Evolutionary conservation across 2,329 filamentous ascomycete genomes (phyloP), one percentile per base, ranked within the genome.

Genomic region (Talaromyces sp.): DNA sequence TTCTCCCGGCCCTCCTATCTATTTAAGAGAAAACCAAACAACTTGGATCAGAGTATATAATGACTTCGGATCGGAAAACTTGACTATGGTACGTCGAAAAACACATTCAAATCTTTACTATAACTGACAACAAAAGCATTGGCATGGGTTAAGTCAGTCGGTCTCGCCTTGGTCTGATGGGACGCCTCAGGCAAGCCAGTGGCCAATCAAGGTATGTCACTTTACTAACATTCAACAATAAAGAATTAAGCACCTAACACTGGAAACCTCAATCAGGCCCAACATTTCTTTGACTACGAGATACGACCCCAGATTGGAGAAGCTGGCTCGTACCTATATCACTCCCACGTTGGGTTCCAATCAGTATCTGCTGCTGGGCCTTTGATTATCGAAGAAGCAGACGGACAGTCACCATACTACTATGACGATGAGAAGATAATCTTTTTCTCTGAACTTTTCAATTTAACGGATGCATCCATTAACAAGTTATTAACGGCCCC

Each of bases 211-310:
- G 0, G 79, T 85, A 0, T 71, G 76, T 10, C 7, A 12, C 8
- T 21, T 24, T 3, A 21, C 24, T 50, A 26, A 26, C 2, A 12
- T 17, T 0, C 24, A 54, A 8, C 11, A 46, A 17, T 7, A 26
- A 17, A 6, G 3, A 35, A 38, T 8, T 6, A 38, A n/a, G 14
- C 14, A 38, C 3, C 35, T 38, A 38, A 38, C 17, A 7, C 9
- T 38, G 17, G 12, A 35, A n/a, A 38, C 17, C 14, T 11, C 14
- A 8, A 17, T 6, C 12, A 60, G 58, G 58, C 58, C 3, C 32
- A 56, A 0, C 79, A 83, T 61, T 89, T 83, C 72, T 89, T 89
- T 69, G 87, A 89, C 72, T 89, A 89, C 67, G 85, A 89, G 66
- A 72, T 89, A 3, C 77, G 78, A 17, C 80, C 84, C 0, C 71